phyloP scores from a whole-genome alignment of 2,329 filamentous ascomycete genomes.

The Colletotrichum gloeosporioides region DNA sequence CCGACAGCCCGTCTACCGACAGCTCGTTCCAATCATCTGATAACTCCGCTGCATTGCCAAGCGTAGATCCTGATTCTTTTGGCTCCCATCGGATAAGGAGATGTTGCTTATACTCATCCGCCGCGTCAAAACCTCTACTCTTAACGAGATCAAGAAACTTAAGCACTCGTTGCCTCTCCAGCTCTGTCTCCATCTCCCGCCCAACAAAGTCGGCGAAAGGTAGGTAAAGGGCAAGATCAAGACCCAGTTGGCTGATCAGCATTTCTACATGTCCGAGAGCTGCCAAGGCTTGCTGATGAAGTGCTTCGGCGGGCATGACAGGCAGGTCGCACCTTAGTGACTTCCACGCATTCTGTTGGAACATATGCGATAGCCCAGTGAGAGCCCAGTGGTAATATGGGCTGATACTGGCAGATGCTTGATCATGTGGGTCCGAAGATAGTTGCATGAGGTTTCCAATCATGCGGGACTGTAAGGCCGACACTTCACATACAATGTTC shows the following conservation, averaged over 20 bases:
- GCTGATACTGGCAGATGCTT: not conserved
- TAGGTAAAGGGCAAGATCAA: not conserved
- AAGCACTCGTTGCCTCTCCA: not conserved
- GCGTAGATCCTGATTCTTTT: not conserved
- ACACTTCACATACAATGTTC: not conserved
- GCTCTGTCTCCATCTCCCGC: not conserved
- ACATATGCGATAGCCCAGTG: not conserved
- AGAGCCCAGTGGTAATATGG: not conserved
- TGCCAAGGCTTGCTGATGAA: not conserved
- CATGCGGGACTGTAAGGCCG: not conserved
- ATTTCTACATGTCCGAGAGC: not conserved
- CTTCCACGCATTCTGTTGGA: not conserved
- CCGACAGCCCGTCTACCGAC: not conserved
- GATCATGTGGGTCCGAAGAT: not conserved
- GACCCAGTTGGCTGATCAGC: not conserved
- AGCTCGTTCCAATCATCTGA: not conserved
- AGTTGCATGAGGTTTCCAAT: not conserved
- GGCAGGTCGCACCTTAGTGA: not conserved
- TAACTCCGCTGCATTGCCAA: not conserved
- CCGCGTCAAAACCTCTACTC: not conserved
- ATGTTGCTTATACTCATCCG: not conserved
- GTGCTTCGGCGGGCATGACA: not conserved
- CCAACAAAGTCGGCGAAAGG: conserved; percentile 1
- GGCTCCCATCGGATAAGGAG: not conserved
- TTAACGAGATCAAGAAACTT: not conserved